A percentile compares a stretch with the other conserved stretches of the same genome.
Conservation (phyloP, 2,329 filamentous ascomycete species). For the Exophiala calicioides region DNA sequence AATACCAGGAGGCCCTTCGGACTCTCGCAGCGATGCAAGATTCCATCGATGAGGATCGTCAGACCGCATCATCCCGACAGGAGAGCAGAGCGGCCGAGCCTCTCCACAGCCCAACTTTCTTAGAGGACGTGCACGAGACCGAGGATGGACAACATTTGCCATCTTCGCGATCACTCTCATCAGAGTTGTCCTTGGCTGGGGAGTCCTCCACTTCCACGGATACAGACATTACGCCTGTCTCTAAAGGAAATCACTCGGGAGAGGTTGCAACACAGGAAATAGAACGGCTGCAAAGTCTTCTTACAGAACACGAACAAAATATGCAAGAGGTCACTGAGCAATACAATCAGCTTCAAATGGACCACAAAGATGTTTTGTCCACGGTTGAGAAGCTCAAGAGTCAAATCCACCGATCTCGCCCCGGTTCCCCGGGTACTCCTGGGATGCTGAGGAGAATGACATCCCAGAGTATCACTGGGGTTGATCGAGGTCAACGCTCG, state of each 20-base stretch:
- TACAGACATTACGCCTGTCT: constrained; percentile 29
- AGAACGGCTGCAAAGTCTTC: constrained; percentile 67
- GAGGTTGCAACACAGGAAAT: constrained; percentile 59
- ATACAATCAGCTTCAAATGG: constrained; percentile 78
- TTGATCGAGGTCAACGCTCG: constrained; percentile 88
- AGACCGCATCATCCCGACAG: constrained; percentile 45
- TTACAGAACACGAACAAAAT: constrained; percentile 74
- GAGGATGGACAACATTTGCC: constrained; percentile 68
- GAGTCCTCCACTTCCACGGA: constrained; percentile 69
- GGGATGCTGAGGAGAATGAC: constrained; percentile 91
- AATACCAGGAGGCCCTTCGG: constrained; percentile 86
- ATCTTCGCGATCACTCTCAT: constrained; percentile 88
- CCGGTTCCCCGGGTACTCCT: constrained; percentile 49
- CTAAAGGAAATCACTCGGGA: constrained; percentile 18
- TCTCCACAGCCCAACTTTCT: constrained; percentile 74
- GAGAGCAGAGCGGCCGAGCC: constrained; percentile 43
- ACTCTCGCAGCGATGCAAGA: constrained; percentile 84
- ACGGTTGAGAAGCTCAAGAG: constrained; percentile 91
- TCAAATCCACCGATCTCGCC: constrained; percentile 70
- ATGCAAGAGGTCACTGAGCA: constrained; percentile 72
- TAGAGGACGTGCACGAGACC: constrained; percentile 70
- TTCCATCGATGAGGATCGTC: constrained; percentile 74
- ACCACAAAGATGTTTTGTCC: constrained; percentile 79
- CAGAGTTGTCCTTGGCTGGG: constrained; percentile 86
- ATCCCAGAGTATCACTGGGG: constrained; percentile 81